Evolutionary conservation across 441 rosid species (phyloP), one percentile per base, ranked within the genome.

Genomic region (Adansonia madagascariensis): DNA sequence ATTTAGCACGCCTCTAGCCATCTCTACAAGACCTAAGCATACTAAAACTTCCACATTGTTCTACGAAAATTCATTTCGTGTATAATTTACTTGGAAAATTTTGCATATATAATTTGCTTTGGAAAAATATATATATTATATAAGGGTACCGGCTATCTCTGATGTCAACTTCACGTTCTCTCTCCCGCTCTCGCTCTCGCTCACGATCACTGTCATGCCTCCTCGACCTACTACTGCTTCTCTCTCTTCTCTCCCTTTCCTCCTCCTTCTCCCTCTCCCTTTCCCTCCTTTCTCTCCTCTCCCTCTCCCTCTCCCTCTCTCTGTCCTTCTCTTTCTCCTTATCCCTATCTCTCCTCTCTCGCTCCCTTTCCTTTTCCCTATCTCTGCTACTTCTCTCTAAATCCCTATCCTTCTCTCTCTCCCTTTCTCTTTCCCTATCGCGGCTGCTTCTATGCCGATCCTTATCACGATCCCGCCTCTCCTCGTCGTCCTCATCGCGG

Each of bases 81-180:
- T 43, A 57, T 14, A 59, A 9, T 22, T 59, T 22, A 22, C 35
- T 43, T 41, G 0, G 1, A 14, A 31, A 18, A 41, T 41, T 41
- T 41, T 41, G 44, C 44, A 41, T 41, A 41, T 41, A 5, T 41
- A 41, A 41, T 41, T 41, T 41, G 44, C 44, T 41, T 41, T 41
- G 8, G 8, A 63, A 9, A 18, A 7, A 15, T 6, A 8, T 2
- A n/a, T 24, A 27, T 31, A 27, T 41, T 41, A 41, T 41, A 41
- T 41, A 57, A 24, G 24, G 53, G 1, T 75, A 90, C 97, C 94
- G 91, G 90, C 84, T 88, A 63, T 91, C 97, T 72, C 91, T 82
- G 74, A 80, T 79, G 35, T 88, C 87, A 15, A 86, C 24, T 73
- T 88, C 90, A 0, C 83, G 80, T 67, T 87, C 90, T 62, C 56